phyloP scores from a whole-genome alignment of 176 grass and related monocot genomes.

The Oryza brachyantha region DNA sequence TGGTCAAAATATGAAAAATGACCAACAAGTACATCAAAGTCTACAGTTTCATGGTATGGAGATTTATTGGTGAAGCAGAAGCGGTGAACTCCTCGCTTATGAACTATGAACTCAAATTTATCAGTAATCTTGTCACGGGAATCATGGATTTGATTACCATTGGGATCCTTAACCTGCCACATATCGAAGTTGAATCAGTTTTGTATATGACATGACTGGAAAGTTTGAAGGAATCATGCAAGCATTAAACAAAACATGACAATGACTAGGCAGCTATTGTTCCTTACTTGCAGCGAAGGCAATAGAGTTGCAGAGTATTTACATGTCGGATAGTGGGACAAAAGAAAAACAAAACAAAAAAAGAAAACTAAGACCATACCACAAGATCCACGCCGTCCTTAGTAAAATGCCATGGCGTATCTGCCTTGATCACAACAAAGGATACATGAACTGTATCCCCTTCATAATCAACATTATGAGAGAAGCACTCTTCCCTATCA shows the following conservation, averaged over 20 bases:
- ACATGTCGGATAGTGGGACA: neutral
- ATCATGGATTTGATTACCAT: conserved; percentile 65
- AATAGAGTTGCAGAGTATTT: neutral
- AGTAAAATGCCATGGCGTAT: conserved; percentile 84
- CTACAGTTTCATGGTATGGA: conserved; percentile 88
- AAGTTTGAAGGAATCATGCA: neutral
- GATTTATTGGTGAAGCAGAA: conserved; percentile 94
- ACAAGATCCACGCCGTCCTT: conserved; percentile 89
- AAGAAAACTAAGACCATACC: conserved; percentile 41
- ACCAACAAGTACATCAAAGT: conserved; percentile 83
- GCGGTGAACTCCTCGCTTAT: conserved; percentile 68
- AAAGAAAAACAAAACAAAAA: neutral
- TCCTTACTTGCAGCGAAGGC: neutral
- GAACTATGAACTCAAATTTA: conserved; percentile 92
- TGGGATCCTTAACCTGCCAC: conserved; percentile 71
- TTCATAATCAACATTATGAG: conserved; percentile 73
- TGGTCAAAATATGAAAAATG: conserved; percentile 78
- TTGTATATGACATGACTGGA: neutral
- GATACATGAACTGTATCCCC: conserved; percentile 81
- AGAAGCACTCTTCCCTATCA: conserved; percentile 93
- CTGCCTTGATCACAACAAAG: conserved; percentile 90
- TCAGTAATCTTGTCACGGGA: conserved; percentile 72
- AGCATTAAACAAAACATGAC: neutral
- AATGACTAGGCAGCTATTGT: neutral
- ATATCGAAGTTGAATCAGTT: conserved; percentile 19